A percentile compares a stretch with the other conserved stretches of the same genome.
phyloP scores from a whole-genome alignment of 2,329 filamentous ascomycete genomes.

The Alternaria ventricosa region DNA sequence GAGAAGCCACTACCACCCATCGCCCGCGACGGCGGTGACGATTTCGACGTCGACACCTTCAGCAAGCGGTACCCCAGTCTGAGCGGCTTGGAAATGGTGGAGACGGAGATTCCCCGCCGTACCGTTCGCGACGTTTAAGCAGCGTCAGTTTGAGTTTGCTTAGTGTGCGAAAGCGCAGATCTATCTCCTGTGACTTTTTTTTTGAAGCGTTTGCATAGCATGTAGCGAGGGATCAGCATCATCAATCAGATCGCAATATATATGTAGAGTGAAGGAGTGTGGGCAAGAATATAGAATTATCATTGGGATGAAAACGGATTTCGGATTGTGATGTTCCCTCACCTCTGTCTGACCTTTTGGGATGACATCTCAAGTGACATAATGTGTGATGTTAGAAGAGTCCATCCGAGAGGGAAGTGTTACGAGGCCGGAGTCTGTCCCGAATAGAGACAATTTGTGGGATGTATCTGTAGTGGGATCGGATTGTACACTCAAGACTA shows the following conservation, averaged over 20 bases:
- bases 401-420: not conserved
- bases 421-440: too few relatives aligned
- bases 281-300: not conserved
- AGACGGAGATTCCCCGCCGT: slow-evolving; percentile 61
- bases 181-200: not conserved
- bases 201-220: slow-evolving; percentile 9
- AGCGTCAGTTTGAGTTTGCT: not conserved
- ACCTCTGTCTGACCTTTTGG: too few relatives aligned
- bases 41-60: slow-evolving; percentile 71
- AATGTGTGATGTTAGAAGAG: not conserved
- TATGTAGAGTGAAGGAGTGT: not conserved
- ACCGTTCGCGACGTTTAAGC: slow-evolving; percentile 29
- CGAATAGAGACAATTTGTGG: too few relatives aligned
- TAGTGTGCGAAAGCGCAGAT: not conserved
- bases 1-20: slow-evolving; percentile 30
- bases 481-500: too few relatives aligned
- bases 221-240: not conserved
- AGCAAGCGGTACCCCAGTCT: slow-evolving; percentile 86
- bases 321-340: not conserved
- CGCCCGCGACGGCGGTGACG: slow-evolving; percentile 60
- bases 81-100: slow-evolving; percentile 85
- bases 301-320: not conserved
- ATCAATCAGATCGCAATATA: not conserved
- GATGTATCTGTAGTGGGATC: too few relatives aligned
- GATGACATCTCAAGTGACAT: too few relatives aligned